Percentiles rank a stretch among this genome's conserved stretches.
Conservation (phyloP, 345 rosid species). For the Raphanus raphanistrum region DNA sequence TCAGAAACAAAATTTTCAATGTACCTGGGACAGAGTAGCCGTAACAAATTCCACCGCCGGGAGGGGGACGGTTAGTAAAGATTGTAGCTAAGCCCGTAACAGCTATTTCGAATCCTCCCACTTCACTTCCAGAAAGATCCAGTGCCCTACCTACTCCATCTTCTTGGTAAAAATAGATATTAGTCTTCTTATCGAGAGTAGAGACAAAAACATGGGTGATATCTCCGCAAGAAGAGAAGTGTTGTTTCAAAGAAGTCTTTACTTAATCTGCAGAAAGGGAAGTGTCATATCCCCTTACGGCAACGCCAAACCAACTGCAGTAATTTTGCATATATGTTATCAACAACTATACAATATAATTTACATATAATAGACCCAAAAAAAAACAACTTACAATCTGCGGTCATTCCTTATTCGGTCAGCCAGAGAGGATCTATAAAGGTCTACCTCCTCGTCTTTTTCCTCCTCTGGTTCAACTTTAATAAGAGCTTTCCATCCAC, state of each 20-base stretch:
- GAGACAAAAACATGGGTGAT: neutral
- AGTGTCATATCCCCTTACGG: neutral
- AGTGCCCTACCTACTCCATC: neutral
- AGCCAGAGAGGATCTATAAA: neutral
- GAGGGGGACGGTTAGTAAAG: neutral
- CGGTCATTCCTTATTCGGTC: neutral
- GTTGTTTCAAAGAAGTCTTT: neutral
- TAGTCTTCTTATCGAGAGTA: neutral
- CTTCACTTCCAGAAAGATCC: neutral
- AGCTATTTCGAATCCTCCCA: too few species aligned
- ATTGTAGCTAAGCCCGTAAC: too few species aligned
- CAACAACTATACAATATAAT: neutral
- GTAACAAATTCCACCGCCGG: neutral
- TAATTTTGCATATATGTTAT: neutral
- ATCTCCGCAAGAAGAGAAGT: neutral
- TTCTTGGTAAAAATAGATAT: neutral
- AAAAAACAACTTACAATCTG: neutral
- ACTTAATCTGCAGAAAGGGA: neutral
- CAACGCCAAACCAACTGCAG: neutral
- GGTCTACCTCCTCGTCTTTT: neutral
- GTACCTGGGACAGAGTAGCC: too few species aligned
- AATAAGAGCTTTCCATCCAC: neutral
- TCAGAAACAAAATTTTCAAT: too few species aligned
- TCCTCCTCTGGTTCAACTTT: neutral
- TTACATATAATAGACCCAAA: too few species aligned